Percentiles rank a stretch among this genome's conserved stretches.
Conservation (phyloP, 1,284 basidiomycete species). For the Malassezia nana region DNA sequence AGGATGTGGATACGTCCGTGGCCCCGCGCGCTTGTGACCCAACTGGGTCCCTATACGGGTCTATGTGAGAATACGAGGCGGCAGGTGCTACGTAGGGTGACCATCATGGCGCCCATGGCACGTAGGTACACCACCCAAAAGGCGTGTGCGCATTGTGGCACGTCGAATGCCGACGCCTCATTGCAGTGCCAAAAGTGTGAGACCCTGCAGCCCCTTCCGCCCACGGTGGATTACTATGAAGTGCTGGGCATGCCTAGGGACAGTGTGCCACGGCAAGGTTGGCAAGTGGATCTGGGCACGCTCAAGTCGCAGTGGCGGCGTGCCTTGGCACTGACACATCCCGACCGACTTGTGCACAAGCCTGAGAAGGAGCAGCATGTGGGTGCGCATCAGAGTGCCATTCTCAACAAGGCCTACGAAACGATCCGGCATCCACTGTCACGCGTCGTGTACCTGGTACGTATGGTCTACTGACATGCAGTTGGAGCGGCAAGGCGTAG, state of each 20-base stretch:
- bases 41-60: no score
- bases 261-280: slow-evolving; percentile 25
- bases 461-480: slow-evolving; percentile 9
- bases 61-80: no score
- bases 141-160: slow-evolving; percentile 5
- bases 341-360: slow-evolving; percentile 36
- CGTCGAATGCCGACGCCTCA: slow-evolving; percentile 2
- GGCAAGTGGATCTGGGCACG: slow-evolving; percentile 26
- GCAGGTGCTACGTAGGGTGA: no score
- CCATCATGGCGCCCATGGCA: not conserved
- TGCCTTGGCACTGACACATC: slow-evolving; percentile 38
- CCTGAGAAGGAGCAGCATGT: slow-evolving; percentile 35
- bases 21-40: no score
- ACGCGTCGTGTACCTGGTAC: slow-evolving; percentile 31
- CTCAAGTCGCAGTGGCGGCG: slow-evolving; percentile 38
- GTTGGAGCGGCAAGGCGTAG: slow-evolving; percentile 23
- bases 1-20: no score
- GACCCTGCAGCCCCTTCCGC: slow-evolving; percentile 29
- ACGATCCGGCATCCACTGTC: slow-evolving; percentile 35
- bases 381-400: slow-evolving; percentile 36
- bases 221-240: slow-evolving; percentile 28
- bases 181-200: slow-evolving; percentile 21
- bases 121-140: not conserved
- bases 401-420: slow-evolving; percentile 45
- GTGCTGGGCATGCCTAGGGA: slow-evolving; percentile 29